These are phyloP conservation scores for Endocladia muricata DNA, from an alignment of 31 red algal species.

Conservation along the genomic window DNA sequence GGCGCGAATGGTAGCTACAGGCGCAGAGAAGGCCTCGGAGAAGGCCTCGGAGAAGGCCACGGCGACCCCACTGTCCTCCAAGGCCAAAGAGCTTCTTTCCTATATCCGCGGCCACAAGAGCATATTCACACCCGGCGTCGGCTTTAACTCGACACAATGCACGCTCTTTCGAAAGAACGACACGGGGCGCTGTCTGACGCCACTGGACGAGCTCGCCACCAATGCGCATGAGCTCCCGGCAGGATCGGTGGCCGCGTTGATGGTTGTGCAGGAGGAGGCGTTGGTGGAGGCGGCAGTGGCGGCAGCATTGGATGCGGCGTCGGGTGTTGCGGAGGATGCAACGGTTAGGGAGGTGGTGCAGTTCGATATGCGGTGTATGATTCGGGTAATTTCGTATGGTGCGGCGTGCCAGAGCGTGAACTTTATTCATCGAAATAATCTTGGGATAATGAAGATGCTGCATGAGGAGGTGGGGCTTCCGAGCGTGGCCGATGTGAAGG, in stretches of 20 bases:
- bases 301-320: not conserved
- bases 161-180: slow-evolving; percentile 79
- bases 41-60: not conserved
- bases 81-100: slow-evolving; percentile 39
- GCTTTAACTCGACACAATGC: slow-evolving; percentile 41
- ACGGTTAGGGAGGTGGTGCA: slow-evolving; percentile 16
- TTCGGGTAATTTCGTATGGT: slow-evolving; percentile 46
- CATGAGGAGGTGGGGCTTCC: slow-evolving; percentile 47
- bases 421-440: slow-evolving; percentile 53
- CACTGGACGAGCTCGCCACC: slow-evolving; percentile 58
- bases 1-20: slow-evolving; percentile 17
- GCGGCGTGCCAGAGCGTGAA: slow-evolving; percentile 23
- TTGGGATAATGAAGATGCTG: slow-evolving; percentile 52
- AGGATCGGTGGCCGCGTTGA: slow-evolving; percentile 40
- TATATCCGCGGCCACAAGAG: slow-evolving; percentile 73
- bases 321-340: not conserved
- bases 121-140: slow-evolving; percentile 56
- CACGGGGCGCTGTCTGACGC: slow-evolving; percentile 39
- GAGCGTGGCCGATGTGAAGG: not conserved
- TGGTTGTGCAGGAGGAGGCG: slow-evolving; percentile 43
- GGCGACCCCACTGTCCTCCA: slow-evolving; percentile 2
- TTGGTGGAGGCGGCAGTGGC: slow-evolving; percentile 8
- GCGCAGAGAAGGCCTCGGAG: not conserved
- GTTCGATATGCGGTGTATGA: slow-evolving; percentile 21
- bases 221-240: slow-evolving; percentile 66